Base-by-base conservation (phyloP, 2,329 filamentous ascomycete genomes). In the Phoma sp. region DNA sequence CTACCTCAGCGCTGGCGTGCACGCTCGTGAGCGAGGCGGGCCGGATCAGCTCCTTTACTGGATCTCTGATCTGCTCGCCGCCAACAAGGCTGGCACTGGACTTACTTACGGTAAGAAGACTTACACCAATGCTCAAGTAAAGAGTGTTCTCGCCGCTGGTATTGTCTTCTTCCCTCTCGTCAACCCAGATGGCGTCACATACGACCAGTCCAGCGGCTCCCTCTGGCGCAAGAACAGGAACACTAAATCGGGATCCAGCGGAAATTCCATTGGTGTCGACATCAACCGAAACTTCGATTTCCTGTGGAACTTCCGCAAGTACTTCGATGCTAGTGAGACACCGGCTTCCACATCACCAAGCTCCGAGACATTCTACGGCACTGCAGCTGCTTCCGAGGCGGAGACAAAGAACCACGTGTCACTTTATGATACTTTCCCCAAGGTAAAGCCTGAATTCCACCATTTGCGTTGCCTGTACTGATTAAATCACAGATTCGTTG, bases 31-130 rank as follows among this genome's bases (percentile, higher is more conserved):
- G 70, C 80, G 84, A 9, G 84, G 83, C 21, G 81, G 79, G 0
- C 78, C 83, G 0, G 84, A 87, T 63, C 77, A 81, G 53, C 73
- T 86, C 12, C 69, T 86, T 36, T 85, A 85, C 75, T 85, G 84
- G 72, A 74, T 85, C 25, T 74, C 82, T 0, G 84, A 87, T 63
- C 75, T 87, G 4, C 76, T 87, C 3, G 77, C 78, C 39, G 84
- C 84, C 15, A 76, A 81, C 59, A 77, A 80, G 61, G 72, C 77
- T 28, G 76, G 77, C 18, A 76, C 73, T 3, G 83, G 83, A 6
- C 65, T 87, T 9, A 76, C 70, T 2, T 87, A 84, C 60, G 84
- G 83, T 38, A 74, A 71, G 47, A 78, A 81, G 58, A 75, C 73
- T 0, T 87, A 84, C 70, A 81, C 81, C 33, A 76, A 78, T 47